phyloP scores from a whole-genome alignment of 2,329 filamentous ascomycete genomes.

The Fusarium staphyleae region DNA sequence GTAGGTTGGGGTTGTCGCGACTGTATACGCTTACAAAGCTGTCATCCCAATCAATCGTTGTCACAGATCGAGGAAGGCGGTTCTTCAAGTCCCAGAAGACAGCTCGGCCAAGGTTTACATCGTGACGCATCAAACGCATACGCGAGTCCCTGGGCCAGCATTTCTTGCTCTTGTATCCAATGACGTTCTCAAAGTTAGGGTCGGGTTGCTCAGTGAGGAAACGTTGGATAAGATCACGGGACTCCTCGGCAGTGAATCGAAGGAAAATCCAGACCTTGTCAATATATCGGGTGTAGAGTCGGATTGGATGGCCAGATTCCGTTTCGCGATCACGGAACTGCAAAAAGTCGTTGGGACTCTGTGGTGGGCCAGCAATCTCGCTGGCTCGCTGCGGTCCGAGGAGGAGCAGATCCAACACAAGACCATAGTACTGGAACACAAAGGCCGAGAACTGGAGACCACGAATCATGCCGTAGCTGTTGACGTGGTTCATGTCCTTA shows the following conservation, averaged over 20 bases:
- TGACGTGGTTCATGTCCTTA: conserved; percentile 99
- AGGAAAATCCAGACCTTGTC: conserved; percentile 99
- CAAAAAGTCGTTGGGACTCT: conserved; percentile 94
- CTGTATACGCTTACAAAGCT: conserved; percentile 99
- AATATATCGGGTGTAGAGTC: conserved; percentile 97
- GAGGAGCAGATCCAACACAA: conserved; percentile 91
- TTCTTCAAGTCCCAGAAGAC: conserved; percentile 99
- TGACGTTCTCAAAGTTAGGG: conserved; percentile 98
- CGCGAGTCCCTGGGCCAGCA: conserved; percentile 98
- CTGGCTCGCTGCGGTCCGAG: conserved; percentile 95
- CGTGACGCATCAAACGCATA: conserved; percentile 98
- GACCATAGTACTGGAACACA: conserved; percentile 97
- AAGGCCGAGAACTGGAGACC: conserved; percentile 98
- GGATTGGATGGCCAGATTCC: conserved; percentile 91
- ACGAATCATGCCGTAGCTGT: conserved; percentile 98
- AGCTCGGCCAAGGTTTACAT: conserved; percentile 95
- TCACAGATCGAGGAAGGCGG: conserved; percentile 89
- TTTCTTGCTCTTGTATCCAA: conserved; percentile 99
- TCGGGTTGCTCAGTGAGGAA: conserved; percentile 98
- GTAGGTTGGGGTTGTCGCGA: conserved; percentile 92
- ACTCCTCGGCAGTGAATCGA: conserved; percentile 91
- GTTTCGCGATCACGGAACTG: conserved; percentile 95
- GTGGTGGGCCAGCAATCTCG: conserved; percentile 93
- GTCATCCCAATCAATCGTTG: conserved; percentile 98
- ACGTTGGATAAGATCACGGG: conserved; percentile 92